These are phyloP conservation scores for Calamus simplicifolius DNA, from an alignment of 176 grass and related monocot genomes.

Conservation along the genomic window DNA sequence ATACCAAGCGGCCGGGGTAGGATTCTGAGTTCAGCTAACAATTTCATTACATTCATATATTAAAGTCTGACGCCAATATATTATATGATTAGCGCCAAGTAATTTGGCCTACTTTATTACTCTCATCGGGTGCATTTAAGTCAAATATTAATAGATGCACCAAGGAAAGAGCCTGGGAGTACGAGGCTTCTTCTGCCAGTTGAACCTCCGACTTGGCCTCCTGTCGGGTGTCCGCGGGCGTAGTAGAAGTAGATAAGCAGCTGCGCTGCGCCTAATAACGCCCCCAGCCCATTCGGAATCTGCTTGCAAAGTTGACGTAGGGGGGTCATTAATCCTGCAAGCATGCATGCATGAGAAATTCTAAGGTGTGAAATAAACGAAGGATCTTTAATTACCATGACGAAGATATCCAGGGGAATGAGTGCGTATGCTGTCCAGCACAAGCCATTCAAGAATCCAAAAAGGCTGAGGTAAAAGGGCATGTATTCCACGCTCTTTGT, in stretches of 20 bases:
- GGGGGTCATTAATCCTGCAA: background rate
- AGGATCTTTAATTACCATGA: constrained; percentile 24
- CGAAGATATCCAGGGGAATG: constrained; percentile 61
- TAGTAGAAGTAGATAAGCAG: constrained; percentile 60
- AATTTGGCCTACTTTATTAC: too few relatives aligned
- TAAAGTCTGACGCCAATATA: too few relatives aligned
- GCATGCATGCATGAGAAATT: background rate
- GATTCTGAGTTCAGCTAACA: too few relatives aligned
- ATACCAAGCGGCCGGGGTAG: too few relatives aligned
- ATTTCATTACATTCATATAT: too few relatives aligned
- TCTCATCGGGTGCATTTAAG: too few relatives aligned
- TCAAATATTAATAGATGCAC: too few relatives aligned
- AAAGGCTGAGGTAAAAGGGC: constrained; percentile 43
- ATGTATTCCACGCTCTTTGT: constrained; percentile 81
- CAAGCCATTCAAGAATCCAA: constrained; percentile 45
- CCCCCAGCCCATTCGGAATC: constrained; percentile 59
- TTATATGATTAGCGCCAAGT: too few relatives aligned
- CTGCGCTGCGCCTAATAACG: constrained; percentile 39
- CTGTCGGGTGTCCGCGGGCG: constrained; percentile 28
- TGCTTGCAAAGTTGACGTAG: constrained; percentile 5
- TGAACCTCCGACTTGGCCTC: constrained; percentile 25
- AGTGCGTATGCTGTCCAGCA: constrained; percentile 73
- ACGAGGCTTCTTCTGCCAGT: constrained; percentile 20
- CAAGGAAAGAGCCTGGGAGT: too few relatives aligned
- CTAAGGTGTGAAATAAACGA: too few relatives aligned